Base-by-base conservation (phyloP, 1,139 yeast genomes). In the Scheffersomyces titani region DNA sequence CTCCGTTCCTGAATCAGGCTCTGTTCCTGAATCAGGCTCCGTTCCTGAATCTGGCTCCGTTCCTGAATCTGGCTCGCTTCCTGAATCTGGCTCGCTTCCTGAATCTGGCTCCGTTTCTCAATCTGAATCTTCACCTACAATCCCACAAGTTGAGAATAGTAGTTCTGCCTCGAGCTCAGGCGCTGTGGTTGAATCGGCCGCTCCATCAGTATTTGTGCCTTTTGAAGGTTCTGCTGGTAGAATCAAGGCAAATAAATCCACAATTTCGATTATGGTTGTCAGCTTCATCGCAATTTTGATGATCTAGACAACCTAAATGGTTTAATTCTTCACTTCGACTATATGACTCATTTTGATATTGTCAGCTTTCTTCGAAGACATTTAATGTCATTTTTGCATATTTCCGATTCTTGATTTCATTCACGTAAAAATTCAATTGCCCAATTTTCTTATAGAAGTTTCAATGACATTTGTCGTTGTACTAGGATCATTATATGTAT, bases 1-100 rank as follows among this genome's bases (percentile, higher is more conserved):
- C 7, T 47, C 51, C 30, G 55, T 40, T 20, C 11, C 44, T 22
- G 24, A 21, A 19, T 18, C 49, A 46, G 53, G 53, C 7, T 53
- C 55, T 49, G 53, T 46, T n/a, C 45, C 55, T 48, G 65, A 54
- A 21, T 58, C 55, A 11, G 56, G 51, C 3, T 53, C 58, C 18
- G 54, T 54, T 3, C 48, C 55, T 18, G 52, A 50, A 16, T 24
- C 51, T 45, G 51, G 54, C 9, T 54, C 56, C 11, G 53, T 53
- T 6, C 24, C 53, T 24, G 52, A 40, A 11, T 44, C 53, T 20
- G 54, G 49, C 7, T 51, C 55, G 13, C 54, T 40, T 1, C 50
- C 55, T 30, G 45, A 19, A 9, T 19, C 45, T 48, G 44, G 48
- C 7, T 47, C 51, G 20, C 53, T 40, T 20, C 11, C 44, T 22